Evolutionary conservation across 495 filamentous ascomycete genomes (phyloP), one percentile per base, ranked within the genome.

Genomic region (Filosporella fistucella): DNA sequence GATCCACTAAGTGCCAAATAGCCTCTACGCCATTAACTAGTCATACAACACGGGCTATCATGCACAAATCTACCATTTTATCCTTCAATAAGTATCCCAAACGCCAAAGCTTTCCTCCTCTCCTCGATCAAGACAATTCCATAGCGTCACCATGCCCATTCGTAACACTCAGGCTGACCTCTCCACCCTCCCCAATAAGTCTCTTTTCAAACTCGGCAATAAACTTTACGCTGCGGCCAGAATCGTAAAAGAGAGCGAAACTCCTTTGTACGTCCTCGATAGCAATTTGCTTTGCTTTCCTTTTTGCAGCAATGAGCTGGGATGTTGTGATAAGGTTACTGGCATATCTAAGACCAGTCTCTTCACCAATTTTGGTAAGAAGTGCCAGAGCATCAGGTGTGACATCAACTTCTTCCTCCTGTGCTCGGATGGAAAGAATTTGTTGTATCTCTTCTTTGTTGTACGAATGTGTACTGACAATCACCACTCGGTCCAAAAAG

Each of bases 321-420:
- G 89, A 89, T 1, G 94, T 96, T 6, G 86, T 95, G 68, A 99
- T 96, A 17, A 97, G 81, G 60, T 97, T 95, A 69, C 88, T 90
- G 3, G 88, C 91, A 62, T 98, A 98, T 42, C 93, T 75, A 14
- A 98, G 75, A 24, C 91, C 91, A 6, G 89, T 84, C 65, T 98
- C 91, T 53, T 93, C 80, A 20, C 91, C 94, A 59, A 96, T 91
- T 70, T 96, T 96, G 38, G 91, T 93, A 17, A 98, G 76, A 6
- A 97, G 76, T 3, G 88, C 90, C 6, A 98, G 74, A 1, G 94
- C 91, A 62, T 96, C 88, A 2, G 89, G 74, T 1, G 86, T 85
- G 17, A 96, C 62, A 51, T 97, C 94, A 24, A 98, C 82, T 59
- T 97, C 94, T 58, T 98, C 93, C 63, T 97, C 94, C 56, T 91